Base-by-base conservation (phyloP, 2,329 filamentous ascomycete species). In the Clonostachys rosea region DNA sequence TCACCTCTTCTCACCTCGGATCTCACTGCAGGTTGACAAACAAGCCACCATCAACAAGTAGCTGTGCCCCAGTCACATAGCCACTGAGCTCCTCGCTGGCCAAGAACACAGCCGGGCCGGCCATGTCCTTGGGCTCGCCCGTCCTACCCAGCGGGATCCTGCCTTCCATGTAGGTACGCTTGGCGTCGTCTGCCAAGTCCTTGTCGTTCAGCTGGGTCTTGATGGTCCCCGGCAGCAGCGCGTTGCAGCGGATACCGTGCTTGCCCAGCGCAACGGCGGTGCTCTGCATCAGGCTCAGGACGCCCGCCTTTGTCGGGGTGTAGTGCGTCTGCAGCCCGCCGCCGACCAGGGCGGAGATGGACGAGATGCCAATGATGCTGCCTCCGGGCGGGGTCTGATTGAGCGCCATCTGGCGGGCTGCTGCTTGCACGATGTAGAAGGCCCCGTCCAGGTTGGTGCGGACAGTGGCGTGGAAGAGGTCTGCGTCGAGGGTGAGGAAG, bases 361-460 rank as follows among this genome's bases (percentile, higher is more conserved):
- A 87, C 8, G 80, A 85, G 37, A 91, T 75, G 46, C 80, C 87
- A 54, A 91, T 92, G 58, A 96, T 94, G 57, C 81, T 85, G 34
- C 91, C 91, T 14, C 90, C 89, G 0, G 79, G 66, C 0, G 84
- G 81, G 3, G 74, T 70, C 56, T 88, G 76, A 33, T 61, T 54
- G 34, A 67, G 68, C 0, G 86, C 83, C 87, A 96, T 94, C 63
- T 94, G 89, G 4, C 84, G 79, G 2, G 89, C 90, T 3, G 89
- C 91, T 0, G 90, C 88, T 72, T 95, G 91, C 18, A 87, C 85
- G 35, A 88, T 78, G 70, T 91, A 91, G 71, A 95, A 95, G n/a
- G 90, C 87, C 41, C 91, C 91, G 55, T 86, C 83, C 54, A 96
- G 82, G 68, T 96, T 96, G 44, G 88, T 92, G 36, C 79, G 73